Conservation (phyloP, 1,284 basidiomycete species). For the Naganishia liquefaciens region DNA sequence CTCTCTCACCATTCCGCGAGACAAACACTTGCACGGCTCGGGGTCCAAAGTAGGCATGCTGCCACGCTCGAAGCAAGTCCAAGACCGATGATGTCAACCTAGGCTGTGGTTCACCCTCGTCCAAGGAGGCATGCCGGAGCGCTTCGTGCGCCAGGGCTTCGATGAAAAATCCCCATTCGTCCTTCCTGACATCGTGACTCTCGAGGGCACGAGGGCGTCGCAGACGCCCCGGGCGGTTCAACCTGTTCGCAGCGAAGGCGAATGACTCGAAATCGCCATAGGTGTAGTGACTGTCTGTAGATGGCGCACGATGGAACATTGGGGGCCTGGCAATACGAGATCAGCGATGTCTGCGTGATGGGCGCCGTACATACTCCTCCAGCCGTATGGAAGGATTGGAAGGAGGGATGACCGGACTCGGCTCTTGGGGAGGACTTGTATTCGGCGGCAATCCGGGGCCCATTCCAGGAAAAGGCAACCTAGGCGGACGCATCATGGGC, state of each 20-base stretch:
- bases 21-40: conserved; percentile 31
- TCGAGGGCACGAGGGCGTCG: conserved; percentile 27
- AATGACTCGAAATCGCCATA: conserved; percentile 32
- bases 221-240: conserved; percentile 17
- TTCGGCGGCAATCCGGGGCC: background rate
- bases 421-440: no score
- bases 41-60: conserved; percentile 33
- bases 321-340: conserved; percentile 22
- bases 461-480: conserved; percentile 8
- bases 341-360: background rate
- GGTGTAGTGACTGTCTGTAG: conserved; percentile 12
- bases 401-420: background rate
- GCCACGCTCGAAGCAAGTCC: conserved; percentile 29
- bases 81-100: conserved; percentile 26
- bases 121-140: conserved; percentile 16
- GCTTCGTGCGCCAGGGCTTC: conserved; percentile 30
- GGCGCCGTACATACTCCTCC: conserved; percentile 21
- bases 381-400: conserved; percentile 2
- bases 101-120: conserved; percentile 6
- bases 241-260: conserved; percentile 15
- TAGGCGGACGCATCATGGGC: conserved; percentile 9
- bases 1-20: conserved; percentile 23
- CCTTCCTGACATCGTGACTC: conserved; percentile 24
- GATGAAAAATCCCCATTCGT: conserved; percentile 33
- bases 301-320: conserved; percentile 31